Evolutionary conservation across 495 filamentous ascomycete genomes (phyloP), one percentile per base, ranked within the genome.

Genomic region (Talaromyces stipitatus): DNA sequence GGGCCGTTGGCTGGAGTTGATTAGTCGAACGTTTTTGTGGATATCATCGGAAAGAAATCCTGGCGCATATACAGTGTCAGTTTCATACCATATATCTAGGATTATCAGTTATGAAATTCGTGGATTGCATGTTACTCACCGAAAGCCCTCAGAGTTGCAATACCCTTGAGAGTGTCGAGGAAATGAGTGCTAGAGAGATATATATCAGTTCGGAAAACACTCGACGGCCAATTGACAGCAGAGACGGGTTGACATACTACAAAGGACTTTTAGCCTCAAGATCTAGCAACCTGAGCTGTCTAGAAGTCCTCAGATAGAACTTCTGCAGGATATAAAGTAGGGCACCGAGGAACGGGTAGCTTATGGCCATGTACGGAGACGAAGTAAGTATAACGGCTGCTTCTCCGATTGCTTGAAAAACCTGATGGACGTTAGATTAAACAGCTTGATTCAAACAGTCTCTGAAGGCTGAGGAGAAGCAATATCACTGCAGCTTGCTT

Each of bases 141-240:
- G 63, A 85, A 91, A 0, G 84, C 83, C 11, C 88, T 82, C 54
- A 94, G 86, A 11, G 84, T 90, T 29, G 80, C 65, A 0, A 89
- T 76, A 10, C 89, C 89, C 0, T 77, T 76, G 3, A 90, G 69
- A 0, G 81, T 77, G 9, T 85, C 83, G 0, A 80, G 74, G 60
- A 92, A 90, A 41, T 84, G 81, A 51, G 89, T 85, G 63, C 45
- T 48, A 48, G 24, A 26, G 4, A 48, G 12, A 48, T 2, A 12
- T 33, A 24, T 10, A 48, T 48, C 45, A 48, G 45, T 26, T 12
- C 45, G 6, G 2, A n/a, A 33, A 33, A 33, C 6, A 33, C 12
- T 12, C 30, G 12, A n/a, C n/a, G n/a, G n/a, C 18, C 11, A n/a
- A 6, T 47, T 47, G 45, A n/a, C 45, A 26, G 16, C 18, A 8